Base-by-base conservation (phyloP, 2,329 filamentous ascomycete genomes). In the Pseudocercospora cruenta region DNA sequence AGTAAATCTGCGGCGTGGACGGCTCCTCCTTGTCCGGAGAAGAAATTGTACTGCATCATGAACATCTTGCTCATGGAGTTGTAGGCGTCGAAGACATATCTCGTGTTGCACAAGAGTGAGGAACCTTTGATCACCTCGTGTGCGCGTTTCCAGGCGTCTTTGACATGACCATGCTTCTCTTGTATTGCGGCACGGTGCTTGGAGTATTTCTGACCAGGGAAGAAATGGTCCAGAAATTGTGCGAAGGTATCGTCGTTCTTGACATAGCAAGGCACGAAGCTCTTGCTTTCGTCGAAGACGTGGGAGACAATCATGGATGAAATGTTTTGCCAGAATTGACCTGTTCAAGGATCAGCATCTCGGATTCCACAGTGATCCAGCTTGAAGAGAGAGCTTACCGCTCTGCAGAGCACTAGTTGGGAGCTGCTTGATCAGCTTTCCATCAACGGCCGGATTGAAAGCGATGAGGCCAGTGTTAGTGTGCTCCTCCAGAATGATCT, bases 371-470 rank as follows among this genome's bases (percentile, higher is more conserved):
- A 33, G 12, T 12, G 31, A 33, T 10, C 31, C 31, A 12, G 9
- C 31, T 3, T 33, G 10, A 14, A 33, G 8, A 12, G 31, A 33
- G 21, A 22, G 21, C n/a, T 47, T 22, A 47, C 43, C 43, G 10
- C 21, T 47, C n/a, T 47, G 43, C 10, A 47, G 43, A 10, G 43
- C 43, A 22, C 43, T 47, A 22, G 43, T 47, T 3, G 43, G 43
- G 8, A 47, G 43, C n/a, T 47, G 43, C 43, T 47, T 47, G 43
- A 47, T 47, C 16, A 47, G 9, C 43, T 47, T 75, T 0, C 82
- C 83, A 70, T 87, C 85, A 6, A 78, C 75, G 4, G 83, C 79
- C 2, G 66, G 85, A 0, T 82, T 77, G 59, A 77, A 80, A 1
- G 77, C 78, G 70, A 82, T 85, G 0, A 70, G 69, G 7, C 84